Percentiles rank a stretch among this genome's conserved stretches.
Evolutionary conservation across 306 rosid species (phyloP).

Genomic region (Trichosanthes truncata): DNA sequence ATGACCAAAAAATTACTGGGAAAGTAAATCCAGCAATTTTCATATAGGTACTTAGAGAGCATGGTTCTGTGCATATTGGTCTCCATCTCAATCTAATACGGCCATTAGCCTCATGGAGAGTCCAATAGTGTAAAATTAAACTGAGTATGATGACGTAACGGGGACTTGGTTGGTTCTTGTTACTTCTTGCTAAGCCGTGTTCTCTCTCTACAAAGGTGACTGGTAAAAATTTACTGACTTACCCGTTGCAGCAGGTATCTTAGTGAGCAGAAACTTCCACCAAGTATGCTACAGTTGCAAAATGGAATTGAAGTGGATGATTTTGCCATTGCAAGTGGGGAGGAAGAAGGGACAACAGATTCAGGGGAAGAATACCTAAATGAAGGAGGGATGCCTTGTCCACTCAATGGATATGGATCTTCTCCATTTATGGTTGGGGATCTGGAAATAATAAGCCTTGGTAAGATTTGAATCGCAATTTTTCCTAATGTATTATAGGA

Average conservation of each 20-base stretch:
- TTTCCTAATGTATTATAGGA: background rate
- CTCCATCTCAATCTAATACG: background rate
- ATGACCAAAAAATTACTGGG: background rate
- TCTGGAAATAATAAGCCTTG: conserved; percentile 64
- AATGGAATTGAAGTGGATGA: conserved; percentile 52
- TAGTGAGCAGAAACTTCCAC: conserved; percentile 77
- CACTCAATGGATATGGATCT: conserved; percentile 30
- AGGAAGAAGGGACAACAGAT: conserved; percentile 60
- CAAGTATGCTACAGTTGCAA: conserved; percentile 70
- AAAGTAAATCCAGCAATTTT: background rate
- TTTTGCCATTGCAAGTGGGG: conserved; percentile 49
- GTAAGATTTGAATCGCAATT: conserved; percentile 25
- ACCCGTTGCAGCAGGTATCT: conserved; percentile 49
- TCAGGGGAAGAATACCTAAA: conserved; percentile 58
- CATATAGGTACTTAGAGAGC: background rate
- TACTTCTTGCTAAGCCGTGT: background rate
- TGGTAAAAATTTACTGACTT: background rate
- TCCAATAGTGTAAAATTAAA: background rate
- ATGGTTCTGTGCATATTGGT: background rate
- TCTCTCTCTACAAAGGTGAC: background rate
- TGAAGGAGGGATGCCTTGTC: conserved; percentile 27
- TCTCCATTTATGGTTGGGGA: conserved; percentile 67
- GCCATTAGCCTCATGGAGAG: background rate
- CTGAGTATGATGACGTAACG: background rate
- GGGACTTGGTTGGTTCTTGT: background rate